A percentile compares a stretch with the other conserved stretches of the same genome.
phyloP scores from a whole-genome alignment of 2,329 filamentous ascomycete species.

The Lecanicillium sp. region DNA sequence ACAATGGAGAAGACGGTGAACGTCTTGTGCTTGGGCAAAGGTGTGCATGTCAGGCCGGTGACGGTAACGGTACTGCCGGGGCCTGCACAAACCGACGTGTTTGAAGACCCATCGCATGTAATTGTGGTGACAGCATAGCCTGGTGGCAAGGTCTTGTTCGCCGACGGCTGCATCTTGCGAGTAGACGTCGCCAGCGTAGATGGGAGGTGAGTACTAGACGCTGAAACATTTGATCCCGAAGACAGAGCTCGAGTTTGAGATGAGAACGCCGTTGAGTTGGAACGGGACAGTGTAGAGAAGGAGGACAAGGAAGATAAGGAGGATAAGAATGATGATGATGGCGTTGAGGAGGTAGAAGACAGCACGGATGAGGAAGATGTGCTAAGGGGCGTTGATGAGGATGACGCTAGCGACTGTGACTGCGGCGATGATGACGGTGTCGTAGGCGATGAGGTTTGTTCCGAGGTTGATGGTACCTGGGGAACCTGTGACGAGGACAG shows the following conservation, averaged over 20 bases:
- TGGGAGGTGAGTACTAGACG: too few relatives aligned
- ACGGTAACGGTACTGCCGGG: constrained; percentile 1
- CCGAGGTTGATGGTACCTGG: neutral
- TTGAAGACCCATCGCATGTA: neutral
- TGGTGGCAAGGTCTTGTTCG: constrained; percentile 5
- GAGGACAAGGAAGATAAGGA: neutral
- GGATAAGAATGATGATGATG: neutral
- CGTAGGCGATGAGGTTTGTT: neutral
- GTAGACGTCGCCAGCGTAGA: too few relatives aligned
- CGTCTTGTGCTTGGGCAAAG: constrained; percentile 18
- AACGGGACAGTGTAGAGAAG: neutral
- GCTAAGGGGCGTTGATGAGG: neutral
- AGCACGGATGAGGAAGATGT: neutral
- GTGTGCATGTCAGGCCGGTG: constrained; percentile 24
- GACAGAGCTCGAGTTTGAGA: too few relatives aligned
- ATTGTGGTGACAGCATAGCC: constrained; percentile 7
- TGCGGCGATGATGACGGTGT: neutral
- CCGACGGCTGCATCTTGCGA: too few relatives aligned
- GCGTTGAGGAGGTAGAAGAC: neutral
- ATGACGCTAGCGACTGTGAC: neutral
- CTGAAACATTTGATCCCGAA: too few relatives aligned
- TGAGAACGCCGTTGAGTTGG: neutral
- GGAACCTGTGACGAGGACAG: too few relatives aligned
- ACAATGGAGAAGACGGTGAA: constrained; percentile 35
- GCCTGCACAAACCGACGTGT: neutral